Percentiles rank a stretch among this genome's conserved stretches.
Conservation (phyloP, 2,329 filamentous ascomycete species). For the Claviceps maximensis region DNA sequence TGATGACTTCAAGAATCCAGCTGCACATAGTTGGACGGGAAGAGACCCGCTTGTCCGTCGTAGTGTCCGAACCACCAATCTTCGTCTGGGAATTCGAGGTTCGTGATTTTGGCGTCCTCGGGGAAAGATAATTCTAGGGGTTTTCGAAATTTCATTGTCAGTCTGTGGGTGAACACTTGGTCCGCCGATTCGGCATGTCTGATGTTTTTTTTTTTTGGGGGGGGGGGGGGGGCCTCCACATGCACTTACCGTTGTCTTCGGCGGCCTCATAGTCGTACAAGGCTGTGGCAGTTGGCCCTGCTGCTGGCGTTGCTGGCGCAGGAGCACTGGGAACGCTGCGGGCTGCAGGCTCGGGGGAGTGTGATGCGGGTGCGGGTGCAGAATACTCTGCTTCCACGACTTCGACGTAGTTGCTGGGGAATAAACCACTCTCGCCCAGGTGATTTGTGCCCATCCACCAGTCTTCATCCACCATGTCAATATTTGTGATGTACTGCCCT, state of each 20-base stretch:
- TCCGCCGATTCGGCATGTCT: too few species aligned
- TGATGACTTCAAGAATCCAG: conserved; percentile 26
- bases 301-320: conserved; percentile 22
- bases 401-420: conserved; percentile 96
- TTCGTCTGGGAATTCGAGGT: conserved; percentile 90
- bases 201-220: too few species aligned
- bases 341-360: conserved; percentile 20
- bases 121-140: conserved; percentile 60
- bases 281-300: conserved; percentile 62
- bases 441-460: conserved; percentile 97
- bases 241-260: conserved; percentile 70
- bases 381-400: conserved; percentile 51
- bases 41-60: conserved; percentile 67
- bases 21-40: conserved; percentile 62
- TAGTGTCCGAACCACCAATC: conserved; percentile 97
- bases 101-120: conserved; percentile 69
- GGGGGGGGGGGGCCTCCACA: too few species aligned
- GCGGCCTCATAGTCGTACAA: conserved; percentile 94
- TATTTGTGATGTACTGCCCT: conserved; percentile 77
- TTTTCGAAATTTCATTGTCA: background rate
- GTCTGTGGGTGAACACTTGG: too few species aligned
- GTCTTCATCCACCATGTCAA: conserved; percentile 95
- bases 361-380: conserved; percentile 17
- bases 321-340: conserved; percentile 18
- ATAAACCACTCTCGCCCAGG: conserved; percentile 73